phyloP scores from a whole-genome alignment of 495 filamentous ascomycete species.

The Cudoniella acicularis region DNA sequence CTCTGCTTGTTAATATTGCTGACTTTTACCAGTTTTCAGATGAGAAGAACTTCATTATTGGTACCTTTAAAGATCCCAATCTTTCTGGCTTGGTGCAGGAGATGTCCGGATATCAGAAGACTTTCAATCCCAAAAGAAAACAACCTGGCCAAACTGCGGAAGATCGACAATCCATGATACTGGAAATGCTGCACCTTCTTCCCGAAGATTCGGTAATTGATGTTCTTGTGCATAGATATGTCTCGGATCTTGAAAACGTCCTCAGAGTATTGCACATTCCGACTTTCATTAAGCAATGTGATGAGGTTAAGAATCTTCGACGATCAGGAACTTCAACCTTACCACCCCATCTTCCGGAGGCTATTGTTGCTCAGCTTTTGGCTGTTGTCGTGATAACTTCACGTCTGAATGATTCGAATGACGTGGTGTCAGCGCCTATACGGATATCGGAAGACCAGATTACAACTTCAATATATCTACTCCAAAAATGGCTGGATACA shows the following conservation, averaged over 20 bases:
- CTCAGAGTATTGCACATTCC: constrained; percentile 20
- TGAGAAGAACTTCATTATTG: constrained; percentile 18
- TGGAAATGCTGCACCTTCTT: constrained; percentile 9
- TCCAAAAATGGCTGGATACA: constrained; percentile 15
- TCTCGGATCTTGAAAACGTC: constrained; percentile 10
- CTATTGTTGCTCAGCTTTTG: constrained; percentile 16
- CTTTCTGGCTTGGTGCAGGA: constrained; percentile 10
- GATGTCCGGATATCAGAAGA: constrained; percentile 12
- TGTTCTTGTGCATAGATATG: constrained; percentile 4
- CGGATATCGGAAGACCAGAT: constrained; percentile 15
- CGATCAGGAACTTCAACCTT: background rate
- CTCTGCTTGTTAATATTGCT: background rate
- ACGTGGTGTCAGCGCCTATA: background rate
- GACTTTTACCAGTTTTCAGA: constrained; percentile 14
- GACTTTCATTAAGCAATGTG: constrained; percentile 8
- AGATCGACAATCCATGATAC: background rate
- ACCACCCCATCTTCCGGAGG: constrained; percentile 5
- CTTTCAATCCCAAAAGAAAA: constrained; percentile 4
- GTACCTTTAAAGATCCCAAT: constrained; percentile 5
- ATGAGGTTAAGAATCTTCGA: background rate
- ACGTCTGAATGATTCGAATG: constrained; percentile 5
- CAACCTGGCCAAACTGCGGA: background rate
- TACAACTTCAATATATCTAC: background rate
- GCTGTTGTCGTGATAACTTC: constrained; percentile 9
- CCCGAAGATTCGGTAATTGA: background rate